Evolutionary conservation across 2,329 filamentous ascomycete species (phyloP).

Genomic region (Periconia sp.): DNA sequence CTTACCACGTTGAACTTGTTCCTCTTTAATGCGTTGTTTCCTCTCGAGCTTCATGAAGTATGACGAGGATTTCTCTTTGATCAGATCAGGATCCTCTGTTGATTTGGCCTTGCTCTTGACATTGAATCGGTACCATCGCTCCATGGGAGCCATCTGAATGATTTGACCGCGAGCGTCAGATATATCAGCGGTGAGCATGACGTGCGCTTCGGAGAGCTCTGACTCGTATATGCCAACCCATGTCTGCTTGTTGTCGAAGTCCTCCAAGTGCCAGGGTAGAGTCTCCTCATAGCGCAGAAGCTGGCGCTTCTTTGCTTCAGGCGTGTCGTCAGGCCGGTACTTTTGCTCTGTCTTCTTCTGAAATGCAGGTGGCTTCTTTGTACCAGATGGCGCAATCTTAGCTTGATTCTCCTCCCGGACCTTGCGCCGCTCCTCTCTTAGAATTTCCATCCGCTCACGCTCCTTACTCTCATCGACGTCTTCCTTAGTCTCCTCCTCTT

Average conservation of each 20-base stretch:
- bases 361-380: conserved; percentile 68
- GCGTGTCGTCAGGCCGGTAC: conserved; percentile 77
- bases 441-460: conserved; percentile 62
- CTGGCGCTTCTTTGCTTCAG: conserved; percentile 71
- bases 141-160: conserved; percentile 87
- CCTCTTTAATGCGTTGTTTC: conserved; percentile 54
- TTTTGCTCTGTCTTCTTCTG: conserved; percentile 87
- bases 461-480: conserved; percentile 71
- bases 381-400: conserved; percentile 84
- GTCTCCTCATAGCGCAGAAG: conserved; percentile 87
- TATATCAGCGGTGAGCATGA: conserved; percentile 78
- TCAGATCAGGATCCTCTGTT: conserved; percentile 85
- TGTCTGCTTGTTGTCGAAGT: conserved; percentile 92
- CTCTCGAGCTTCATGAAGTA: conserved; percentile 65
- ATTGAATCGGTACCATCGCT: conserved; percentile 93
- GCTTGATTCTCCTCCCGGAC: conserved; percentile 87
- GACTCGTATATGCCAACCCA: conserved; percentile 94
- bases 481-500: conserved; percentile 66
- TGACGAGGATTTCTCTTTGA: conserved; percentile 78
- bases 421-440: conserved; percentile 79
- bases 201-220: conserved; percentile 79
- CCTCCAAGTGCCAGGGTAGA: conserved; percentile 94
- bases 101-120: conserved; percentile 76
- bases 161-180: conserved; percentile 53
- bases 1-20: conserved; percentile 48